Evolutionary conservation across 2,329 filamentous ascomycete genomes (phyloP).

Genomic region (Neocucurbitaria cava): DNA sequence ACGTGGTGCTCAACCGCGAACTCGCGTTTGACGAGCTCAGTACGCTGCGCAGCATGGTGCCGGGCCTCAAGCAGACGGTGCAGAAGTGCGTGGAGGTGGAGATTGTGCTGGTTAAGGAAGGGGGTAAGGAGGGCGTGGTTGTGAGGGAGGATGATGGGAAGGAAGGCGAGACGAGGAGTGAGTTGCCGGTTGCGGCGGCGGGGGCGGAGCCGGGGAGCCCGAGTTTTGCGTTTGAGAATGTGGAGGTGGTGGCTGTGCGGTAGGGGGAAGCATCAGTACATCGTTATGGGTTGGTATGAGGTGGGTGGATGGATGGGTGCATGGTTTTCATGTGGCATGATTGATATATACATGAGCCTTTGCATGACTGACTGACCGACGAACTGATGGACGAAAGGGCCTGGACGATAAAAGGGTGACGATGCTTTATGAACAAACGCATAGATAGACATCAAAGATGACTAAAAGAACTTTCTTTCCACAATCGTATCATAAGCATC

Average conservation of each 20-base stretch:
- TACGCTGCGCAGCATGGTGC: conserved; percentile 78
- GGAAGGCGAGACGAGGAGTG: conserved; percentile 65
- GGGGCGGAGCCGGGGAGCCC: conserved; percentile 82
- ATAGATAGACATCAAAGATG: no score
- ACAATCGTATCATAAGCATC: no score
- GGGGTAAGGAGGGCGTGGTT: conserved; percentile 68
- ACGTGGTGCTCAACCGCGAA: conserved; percentile 80
- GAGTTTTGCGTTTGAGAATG: conserved; percentile 85
- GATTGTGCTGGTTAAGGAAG: conserved; percentile 74
- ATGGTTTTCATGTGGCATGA: no score
- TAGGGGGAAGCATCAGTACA: no score
- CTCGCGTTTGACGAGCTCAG: conserved; percentile 84
- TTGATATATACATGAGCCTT: no score
- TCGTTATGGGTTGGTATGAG: no score
- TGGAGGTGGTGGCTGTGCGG: conserved; percentile 50
- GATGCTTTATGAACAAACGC: no score
- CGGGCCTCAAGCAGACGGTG: conserved; percentile 77
- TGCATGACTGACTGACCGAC: no score
- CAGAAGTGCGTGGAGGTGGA: conserved; percentile 73
- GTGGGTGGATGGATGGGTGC: neutral
- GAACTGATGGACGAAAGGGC: no score
- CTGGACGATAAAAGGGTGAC: no score
- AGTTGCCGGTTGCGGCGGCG: conserved; percentile 68
- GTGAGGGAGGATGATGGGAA: conserved; percentile 61
- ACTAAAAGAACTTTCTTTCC: no score